Evolutionary conservation across 2,329 filamentous ascomycete species (phyloP).

Genomic region (Aspergillus neotritici): DNA sequence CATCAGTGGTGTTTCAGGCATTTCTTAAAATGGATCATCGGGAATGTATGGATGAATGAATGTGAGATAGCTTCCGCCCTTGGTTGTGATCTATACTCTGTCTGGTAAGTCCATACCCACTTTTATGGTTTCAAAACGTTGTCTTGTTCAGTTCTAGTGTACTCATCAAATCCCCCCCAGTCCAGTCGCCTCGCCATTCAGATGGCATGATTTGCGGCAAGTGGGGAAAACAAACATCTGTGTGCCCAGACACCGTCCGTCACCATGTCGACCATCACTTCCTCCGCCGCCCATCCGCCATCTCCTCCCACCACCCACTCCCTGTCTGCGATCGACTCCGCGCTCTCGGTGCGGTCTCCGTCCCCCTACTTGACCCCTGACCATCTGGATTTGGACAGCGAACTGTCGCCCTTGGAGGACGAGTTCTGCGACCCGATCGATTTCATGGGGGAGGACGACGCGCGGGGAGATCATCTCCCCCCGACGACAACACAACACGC

Average conservation of each 20-base stretch:
- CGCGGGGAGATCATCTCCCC: slow-evolving; percentile 20
- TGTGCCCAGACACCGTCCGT: slow-evolving; percentile 17
- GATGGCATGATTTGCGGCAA: slow-evolving; percentile 4
- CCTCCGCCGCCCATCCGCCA: slow-evolving; percentile 10
- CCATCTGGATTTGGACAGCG: slow-evolving; percentile 30
- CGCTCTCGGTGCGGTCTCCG: slow-evolving; percentile 17
- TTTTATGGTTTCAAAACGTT: too few relatives aligned
- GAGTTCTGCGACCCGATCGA: slow-evolving; percentile 22
- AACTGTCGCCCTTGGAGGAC: slow-evolving; percentile 26
- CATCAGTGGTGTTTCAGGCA: too few relatives aligned
- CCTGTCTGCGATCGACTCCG: slow-evolving; percentile 19
- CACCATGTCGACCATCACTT: slow-evolving; percentile 28
- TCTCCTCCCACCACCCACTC: slow-evolving; percentile 11
- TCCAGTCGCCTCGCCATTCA: neutral
- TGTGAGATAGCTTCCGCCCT: too few relatives aligned
- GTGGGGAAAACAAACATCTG: slow-evolving; percentile 25
- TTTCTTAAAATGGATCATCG: too few relatives aligned
- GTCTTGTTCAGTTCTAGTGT: too few relatives aligned
- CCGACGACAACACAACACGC: too few relatives aligned
- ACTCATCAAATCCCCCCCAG: too few relatives aligned
- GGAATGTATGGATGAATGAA: too few relatives aligned
- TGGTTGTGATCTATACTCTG: neutral
- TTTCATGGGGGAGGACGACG: slow-evolving; percentile 28
- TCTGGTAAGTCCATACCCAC: neutral
- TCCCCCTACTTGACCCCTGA: slow-evolving; percentile 27